A percentile compares a stretch with the other conserved stretches of the same genome.
These are phyloP conservation scores for Verticillium nubilum DNA, from an alignment of 2,329 filamentous ascomycete species.

Conservation along the genomic window DNA sequence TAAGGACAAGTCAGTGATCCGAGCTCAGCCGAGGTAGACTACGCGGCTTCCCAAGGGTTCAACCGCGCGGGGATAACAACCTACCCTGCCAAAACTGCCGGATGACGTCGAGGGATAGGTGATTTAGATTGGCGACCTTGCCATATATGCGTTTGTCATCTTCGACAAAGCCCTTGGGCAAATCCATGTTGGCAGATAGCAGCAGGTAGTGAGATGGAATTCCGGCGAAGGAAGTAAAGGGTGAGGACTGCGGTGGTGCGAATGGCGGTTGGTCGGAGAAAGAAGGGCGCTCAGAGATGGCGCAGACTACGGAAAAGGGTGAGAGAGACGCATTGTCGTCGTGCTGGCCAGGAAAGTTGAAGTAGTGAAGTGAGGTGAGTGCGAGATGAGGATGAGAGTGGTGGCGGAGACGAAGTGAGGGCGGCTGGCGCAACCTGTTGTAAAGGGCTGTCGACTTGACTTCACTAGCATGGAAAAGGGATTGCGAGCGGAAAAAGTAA, in stretches of 20 bases:
- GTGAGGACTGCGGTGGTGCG: not conserved
- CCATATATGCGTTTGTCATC: slow-evolving; percentile 13
- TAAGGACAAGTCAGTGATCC: not conserved
- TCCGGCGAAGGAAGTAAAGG: not conserved
- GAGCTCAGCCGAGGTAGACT: not conserved
- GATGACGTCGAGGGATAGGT: slow-evolving; percentile 11
- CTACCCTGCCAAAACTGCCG: slow-evolving; percentile 12
- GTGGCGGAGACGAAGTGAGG: not conserved
- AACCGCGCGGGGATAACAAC: slow-evolving; percentile 4
- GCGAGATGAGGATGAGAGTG: not conserved
- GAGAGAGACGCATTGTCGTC: not conserved
- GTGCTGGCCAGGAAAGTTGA: not conserved
- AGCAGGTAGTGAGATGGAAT: not conserved
- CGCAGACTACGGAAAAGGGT: not conserved
- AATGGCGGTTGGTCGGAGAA: not conserved
- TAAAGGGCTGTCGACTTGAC: not conserved
- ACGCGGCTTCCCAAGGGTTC: not conserved
- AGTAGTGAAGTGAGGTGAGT: not conserved
- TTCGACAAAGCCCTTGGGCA: slow-evolving; percentile 13
- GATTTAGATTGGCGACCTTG: slow-evolving; percentile 9
- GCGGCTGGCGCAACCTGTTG: not conserved
- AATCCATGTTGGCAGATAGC: slow-evolving; percentile 7
- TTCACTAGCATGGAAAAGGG: not conserved
- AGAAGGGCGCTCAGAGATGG: not conserved
- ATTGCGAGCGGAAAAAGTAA: not conserved